Conservation (phyloP, 2,329 filamentous ascomycete genomes). For the Venturia pyrina region DNA sequence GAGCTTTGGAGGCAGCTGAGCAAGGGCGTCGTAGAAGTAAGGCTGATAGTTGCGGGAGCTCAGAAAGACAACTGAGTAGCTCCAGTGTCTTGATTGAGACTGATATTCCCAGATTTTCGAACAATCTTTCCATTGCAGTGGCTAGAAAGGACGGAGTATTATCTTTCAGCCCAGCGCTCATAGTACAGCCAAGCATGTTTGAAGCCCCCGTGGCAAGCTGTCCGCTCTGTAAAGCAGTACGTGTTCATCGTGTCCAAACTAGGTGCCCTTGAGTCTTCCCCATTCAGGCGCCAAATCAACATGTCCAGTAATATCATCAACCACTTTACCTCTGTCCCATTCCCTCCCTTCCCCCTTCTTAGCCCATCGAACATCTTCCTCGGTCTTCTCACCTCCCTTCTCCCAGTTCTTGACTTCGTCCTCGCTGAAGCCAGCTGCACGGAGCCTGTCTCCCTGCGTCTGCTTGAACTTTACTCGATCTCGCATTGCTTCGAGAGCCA, state of each 20-base stretch:
- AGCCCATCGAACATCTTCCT: constrained; percentile 63
- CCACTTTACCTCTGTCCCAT: constrained; percentile 56
- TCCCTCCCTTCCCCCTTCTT: constrained; percentile 57
- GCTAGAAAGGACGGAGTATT: background rate
- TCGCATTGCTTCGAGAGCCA: constrained; percentile 64
- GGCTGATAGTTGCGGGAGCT: too few relatives aligned
- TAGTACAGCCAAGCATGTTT: background rate
- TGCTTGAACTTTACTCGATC: constrained; percentile 72
- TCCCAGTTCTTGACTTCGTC: constrained; percentile 65
- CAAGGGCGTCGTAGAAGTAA: too few relatives aligned
- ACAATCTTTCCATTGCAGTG: background rate
- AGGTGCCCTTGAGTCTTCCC: constrained; percentile 19
- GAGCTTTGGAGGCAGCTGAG: too few relatives aligned
- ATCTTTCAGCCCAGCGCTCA: background rate
- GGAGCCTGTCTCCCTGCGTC: constrained; percentile 65
- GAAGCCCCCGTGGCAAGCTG: background rate
- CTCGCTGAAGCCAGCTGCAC: constrained; percentile 68
- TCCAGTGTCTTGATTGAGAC: background rate
- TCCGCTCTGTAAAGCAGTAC: background rate
- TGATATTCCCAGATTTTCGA: background rate
- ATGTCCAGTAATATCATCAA: constrained; percentile 43
- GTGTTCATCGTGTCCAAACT: background rate
- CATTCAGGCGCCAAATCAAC: constrained; percentile 42
- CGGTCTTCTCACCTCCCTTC: constrained; percentile 48
- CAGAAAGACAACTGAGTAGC: too few relatives aligned